Evolutionary conservation across 768 basidiomycete species (phyloP), one percentile per base, ranked within the genome.

Genomic region (Naematelia encephala): DNA sequence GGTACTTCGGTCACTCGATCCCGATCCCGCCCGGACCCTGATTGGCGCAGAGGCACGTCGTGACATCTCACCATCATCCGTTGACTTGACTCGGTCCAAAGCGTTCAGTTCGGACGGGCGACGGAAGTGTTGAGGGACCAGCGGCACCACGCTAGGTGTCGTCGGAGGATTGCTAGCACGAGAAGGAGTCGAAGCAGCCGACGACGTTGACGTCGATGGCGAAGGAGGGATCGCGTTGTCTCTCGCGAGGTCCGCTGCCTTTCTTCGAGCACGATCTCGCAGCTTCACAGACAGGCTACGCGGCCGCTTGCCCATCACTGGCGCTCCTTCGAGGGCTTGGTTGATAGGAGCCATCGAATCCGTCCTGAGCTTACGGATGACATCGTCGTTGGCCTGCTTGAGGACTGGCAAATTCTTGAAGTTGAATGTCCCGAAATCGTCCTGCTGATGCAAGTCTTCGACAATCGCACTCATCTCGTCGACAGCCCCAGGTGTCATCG

Each of bases 321-420:
- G 34, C 39, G 66, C 64, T 16, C 56, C 51, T 48, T 70, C 73
- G 27, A 71, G 50, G 16, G 91, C 86, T 63, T 91, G 88, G 0
- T 84, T 79, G 43, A 92, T 82, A 12, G 90, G 89, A 0, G 83
- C 79, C 79, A 92, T 84, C 69, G 91, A 90, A 64, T 97, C 94
- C 1, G 89, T 89, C 78, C 90, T 88, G 72, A 98, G 82, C 78
- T 97, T 96, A 61, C 90, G 86, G 67, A 99, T 96, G 66, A 98
- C 86, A 73, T 98, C 93, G 78, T 99, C 96, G 75, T 99, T 99
- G 16, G 91, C 92, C 78, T 97, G 92, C 79, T 98, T 99, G 77
- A 98, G 80, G 5, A 96, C 84, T 0, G 91, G 91, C 43, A 97
- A 77, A 73, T 99, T 99, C 82, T 97, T 97, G 84, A 92, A 99